Percentiles rank a stretch among this genome's conserved stretches.
These are phyloP conservation scores for Calonectria fujianensis DNA, from an alignment of 2,329 filamentous ascomycete species.

Conservation along the genomic window DNA sequence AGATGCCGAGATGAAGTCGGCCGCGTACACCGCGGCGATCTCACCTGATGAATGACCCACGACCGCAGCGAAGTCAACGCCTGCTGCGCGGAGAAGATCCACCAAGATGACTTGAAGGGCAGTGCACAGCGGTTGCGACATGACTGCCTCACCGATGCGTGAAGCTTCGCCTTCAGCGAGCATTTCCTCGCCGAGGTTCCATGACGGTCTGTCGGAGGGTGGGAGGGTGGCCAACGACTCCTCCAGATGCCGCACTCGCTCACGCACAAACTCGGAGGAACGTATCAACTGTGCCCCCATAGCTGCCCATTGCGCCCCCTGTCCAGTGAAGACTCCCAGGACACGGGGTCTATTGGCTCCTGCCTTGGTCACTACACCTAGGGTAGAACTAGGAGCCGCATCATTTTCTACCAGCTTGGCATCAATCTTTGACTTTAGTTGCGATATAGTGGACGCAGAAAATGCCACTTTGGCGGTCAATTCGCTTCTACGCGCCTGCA, in stretches of 20 bases:
- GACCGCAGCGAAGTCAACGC: constrained; percentile 55
- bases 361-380: constrained; percentile 29
- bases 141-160: constrained; percentile 56
- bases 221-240: constrained; percentile 46
- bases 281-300: constrained; percentile 58
- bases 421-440: neutral
- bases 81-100: constrained; percentile 57
- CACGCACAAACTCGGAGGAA: constrained; percentile 33
- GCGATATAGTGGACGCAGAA: neutral
- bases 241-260: constrained; percentile 50
- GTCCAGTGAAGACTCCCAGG: constrained; percentile 59
- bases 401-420: neutral
- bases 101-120: constrained; percentile 70
- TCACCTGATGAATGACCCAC: constrained; percentile 63
- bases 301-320: constrained; percentile 59
- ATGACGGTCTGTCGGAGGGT: constrained; percentile 43
- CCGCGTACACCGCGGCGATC: constrained; percentile 62
- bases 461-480: neutral
- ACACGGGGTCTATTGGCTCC: constrained; percentile 33
- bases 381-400: constrained; percentile 36
- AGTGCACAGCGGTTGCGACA: constrained; percentile 72
- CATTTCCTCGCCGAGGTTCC: constrained; percentile 54
- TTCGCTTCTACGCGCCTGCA: neutral
- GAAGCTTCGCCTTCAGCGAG: constrained; percentile 35
- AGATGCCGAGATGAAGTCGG: constrained; percentile 52